Conservation (phyloP, 176 grass and related monocot species). For the Metroxylon sagu region DNA sequence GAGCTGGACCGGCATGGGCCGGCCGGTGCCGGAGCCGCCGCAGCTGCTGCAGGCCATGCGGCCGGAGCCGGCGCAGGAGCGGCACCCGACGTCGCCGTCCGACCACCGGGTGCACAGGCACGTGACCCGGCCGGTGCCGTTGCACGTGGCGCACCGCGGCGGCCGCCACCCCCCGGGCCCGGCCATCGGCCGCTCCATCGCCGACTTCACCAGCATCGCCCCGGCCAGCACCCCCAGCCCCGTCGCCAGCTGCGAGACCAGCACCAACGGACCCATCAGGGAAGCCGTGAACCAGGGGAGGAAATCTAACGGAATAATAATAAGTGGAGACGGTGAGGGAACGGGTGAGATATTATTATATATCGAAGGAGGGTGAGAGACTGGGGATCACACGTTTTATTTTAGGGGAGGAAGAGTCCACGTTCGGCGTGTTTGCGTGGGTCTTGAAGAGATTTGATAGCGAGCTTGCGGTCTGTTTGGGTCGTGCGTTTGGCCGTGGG, state of each 20-base stretch:
- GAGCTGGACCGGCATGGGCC: slow-evolving; percentile 59
- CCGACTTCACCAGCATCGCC: slow-evolving; percentile 50
- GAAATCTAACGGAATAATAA: too few species aligned
- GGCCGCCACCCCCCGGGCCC: slow-evolving; percentile 20
- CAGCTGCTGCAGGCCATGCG: slow-evolving; percentile 71
- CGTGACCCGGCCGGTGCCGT: slow-evolving; percentile 55
- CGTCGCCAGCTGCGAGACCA: slow-evolving; percentile 53
- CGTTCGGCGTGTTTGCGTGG: too few species aligned
- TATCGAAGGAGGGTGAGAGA: too few species aligned
- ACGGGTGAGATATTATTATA: too few species aligned
- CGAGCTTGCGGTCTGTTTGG: too few species aligned
- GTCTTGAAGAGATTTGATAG: too few species aligned
- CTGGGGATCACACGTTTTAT: too few species aligned
- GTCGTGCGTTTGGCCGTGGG: too few species aligned
- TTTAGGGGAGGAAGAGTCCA: too few species aligned
- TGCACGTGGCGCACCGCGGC: slow-evolving; percentile 69
- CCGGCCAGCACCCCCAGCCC: slow-evolving; percentile 82
- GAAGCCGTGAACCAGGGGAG: too few species aligned
- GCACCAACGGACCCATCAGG: slow-evolving; percentile 52
- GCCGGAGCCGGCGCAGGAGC: slow-evolving; percentile 65
- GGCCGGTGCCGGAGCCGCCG: slow-evolving; percentile 61
- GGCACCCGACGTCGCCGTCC: slow-evolving; percentile 76
- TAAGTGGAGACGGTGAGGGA: too few species aligned
- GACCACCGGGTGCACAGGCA: slow-evolving; percentile 90
- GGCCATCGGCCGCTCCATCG: slow-evolving; percentile 25